Evolutionary conservation across 768 basidiomycete species (phyloP).

Genomic region (Leccinum subgranulosum): DNA sequence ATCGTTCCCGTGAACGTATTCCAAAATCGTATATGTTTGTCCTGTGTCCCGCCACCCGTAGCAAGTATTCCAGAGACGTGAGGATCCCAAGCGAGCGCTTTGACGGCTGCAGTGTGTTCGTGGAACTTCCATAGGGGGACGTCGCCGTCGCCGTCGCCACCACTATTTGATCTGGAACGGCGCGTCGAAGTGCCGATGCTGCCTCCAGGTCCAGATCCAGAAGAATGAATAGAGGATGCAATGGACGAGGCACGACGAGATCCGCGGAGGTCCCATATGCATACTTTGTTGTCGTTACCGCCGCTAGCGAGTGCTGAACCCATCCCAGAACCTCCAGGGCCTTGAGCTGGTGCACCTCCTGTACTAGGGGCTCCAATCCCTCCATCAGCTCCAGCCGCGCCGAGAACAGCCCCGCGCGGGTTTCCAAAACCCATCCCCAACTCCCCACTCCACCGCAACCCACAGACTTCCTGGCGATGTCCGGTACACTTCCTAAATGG

Average conservation of each 20-base stretch:
- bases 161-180: conserved; percentile 25
- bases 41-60: conserved; percentile 97
- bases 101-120: conserved; percentile 95
- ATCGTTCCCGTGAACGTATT: conserved; percentile 85
- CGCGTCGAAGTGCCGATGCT: conserved; percentile 21
- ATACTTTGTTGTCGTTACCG: conserved; percentile 98
- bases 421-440: conserved; percentile 26
- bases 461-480: conserved; percentile 94
- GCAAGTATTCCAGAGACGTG: conserved; percentile 89
- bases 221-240: conserved; percentile 24
- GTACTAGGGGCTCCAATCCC: conserved; percentile 18
- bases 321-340: conserved; percentile 31
- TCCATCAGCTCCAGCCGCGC: conserved; percentile 25
- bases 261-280: conserved; percentile 90
- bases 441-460: conserved; percentile 78
- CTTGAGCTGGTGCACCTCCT: conserved; percentile 25
- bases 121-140: conserved; percentile 91
- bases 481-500: conserved; percentile 73
- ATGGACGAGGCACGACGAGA: conserved; percentile 38
- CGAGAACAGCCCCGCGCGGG: conserved; percentile 15
- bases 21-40: conserved; percentile 98
- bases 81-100: conserved; percentile 98
- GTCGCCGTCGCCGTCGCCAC: conserved; percentile 40
- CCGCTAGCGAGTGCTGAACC: conserved; percentile 79
- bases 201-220: conserved; percentile 30